Evolutionary conservation across 148 eudicot species (phyloP), one percentile per base, ranked within the genome.

Genomic region (Limonium bicolor): DNA sequence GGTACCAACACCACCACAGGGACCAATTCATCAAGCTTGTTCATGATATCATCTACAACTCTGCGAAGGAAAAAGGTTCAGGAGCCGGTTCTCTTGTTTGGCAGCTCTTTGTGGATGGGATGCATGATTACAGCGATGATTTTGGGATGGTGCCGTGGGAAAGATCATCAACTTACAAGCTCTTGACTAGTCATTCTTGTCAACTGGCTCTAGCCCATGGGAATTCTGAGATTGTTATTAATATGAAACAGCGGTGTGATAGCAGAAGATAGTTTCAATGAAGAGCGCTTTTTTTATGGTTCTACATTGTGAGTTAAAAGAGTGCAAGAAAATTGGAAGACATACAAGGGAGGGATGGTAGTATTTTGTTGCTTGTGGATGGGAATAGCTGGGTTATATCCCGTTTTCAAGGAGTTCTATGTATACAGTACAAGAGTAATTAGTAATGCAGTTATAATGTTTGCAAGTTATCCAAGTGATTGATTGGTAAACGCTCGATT

Each of bases 81-180:
- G 95, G 95, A 10, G 85, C 72, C 1, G 95, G 99, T 37, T 59
- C 95, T 34, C 55, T 84, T 8, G 51, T 82, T 6, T 90, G 99
- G 99, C 99, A 84, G 69, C 73, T 90, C 50, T 58, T 84, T 27
- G 93, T 80, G 4, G 80, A 59, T 60, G 95, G 95, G 61, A 84
- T 90, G 99, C 80, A 84, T 16, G 79, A 73, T 35, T 90, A 53
- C 41, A 66, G 72, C n/a, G 97, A 90, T 31, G 93, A 80, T 42
- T 90, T 72, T 11, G 87, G 77, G 13, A 59, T 90, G 1, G 65
- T 90, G 6, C 95, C 93, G 2, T 73, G 97, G 93, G 68, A 84
- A 53, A 66, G 81, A 35, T 64, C 53, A 8, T 50, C 82, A 0
- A 80, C 79, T 0, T 68, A 71, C 55, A 48, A 63, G 38, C 71